Conservation (phyloP, 805 yeast genomes). For the Cyberlindnera misumaiensis region DNA sequence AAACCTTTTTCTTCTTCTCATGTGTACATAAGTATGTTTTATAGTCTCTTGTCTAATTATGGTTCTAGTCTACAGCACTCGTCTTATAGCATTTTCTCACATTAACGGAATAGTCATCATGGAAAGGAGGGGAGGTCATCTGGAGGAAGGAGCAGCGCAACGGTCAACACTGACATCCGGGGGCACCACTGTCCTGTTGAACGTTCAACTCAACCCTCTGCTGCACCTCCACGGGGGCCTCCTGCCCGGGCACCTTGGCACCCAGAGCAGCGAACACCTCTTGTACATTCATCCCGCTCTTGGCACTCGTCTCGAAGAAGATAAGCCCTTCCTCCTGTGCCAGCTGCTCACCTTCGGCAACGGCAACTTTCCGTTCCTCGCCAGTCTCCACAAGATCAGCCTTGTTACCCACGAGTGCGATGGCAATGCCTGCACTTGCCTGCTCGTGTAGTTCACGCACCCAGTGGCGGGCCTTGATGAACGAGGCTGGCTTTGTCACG, state of each 20-base stretch:
- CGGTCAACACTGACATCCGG: constrained; percentile 29
- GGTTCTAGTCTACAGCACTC: too few species aligned
- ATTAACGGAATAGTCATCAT: too few species aligned
- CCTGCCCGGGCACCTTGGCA: constrained; percentile 57
- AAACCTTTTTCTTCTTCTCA: neutral
- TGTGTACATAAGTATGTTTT: neutral
- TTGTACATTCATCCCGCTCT: constrained; percentile 80
- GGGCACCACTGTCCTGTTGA: constrained; percentile 24
- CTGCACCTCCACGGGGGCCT: constrained; percentile 12
- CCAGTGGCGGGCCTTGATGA: constrained; percentile 97
- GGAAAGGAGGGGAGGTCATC: too few species aligned
- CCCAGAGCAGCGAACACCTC: constrained; percentile 91
- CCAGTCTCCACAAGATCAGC: constrained; percentile 59
- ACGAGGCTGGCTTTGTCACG: constrained; percentile 89
- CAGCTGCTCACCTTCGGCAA: constrained; percentile 77
- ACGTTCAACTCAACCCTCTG: constrained; percentile 26
- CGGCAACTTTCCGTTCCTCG: constrained; percentile 69
- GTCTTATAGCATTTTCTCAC: too few species aligned
- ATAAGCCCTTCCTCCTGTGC: constrained; percentile 89
- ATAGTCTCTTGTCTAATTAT: too few species aligned
- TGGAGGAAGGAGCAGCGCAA: too few species aligned
- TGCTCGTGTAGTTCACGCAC: constrained; percentile 93
- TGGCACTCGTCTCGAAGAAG: constrained; percentile 93
- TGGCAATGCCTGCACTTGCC: constrained; percentile 84
- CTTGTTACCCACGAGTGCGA: constrained; percentile 92